Base-by-base conservation (phyloP, 1,139 yeast genomes). In the Blastobotrys illinoisensis region DNA sequence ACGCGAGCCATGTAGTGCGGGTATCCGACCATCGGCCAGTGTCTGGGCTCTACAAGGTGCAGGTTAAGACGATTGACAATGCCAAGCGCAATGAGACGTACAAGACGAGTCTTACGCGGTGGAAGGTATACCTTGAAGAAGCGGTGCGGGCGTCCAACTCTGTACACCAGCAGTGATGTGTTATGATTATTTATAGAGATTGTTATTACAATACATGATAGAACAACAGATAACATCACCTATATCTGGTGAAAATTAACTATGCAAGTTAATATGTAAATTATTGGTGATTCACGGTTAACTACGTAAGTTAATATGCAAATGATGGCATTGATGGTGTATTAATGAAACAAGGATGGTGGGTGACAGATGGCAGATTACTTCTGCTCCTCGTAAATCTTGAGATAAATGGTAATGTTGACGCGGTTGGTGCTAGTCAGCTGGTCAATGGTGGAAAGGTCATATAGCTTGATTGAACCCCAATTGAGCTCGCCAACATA, bases 11-110 rank as follows among this genome's bases (percentile, higher is more conserved):
- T 45, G 46, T 59, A 18, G 58, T 57, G 5, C 70, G 72, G 45
- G 74, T 83, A 45, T 89, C 97, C 57, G 99, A 93, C 65, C 99
- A 93, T 67, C 85, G 88, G 58, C 98, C 99, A 0, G 97, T 93
- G 2, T 85, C 80, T 67, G 90, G 95, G 2, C 79, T 88, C 0
- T 89, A 85, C 65, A 70, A 75, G 46, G 79, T 87, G n/a, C 76
- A 72, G 49, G 86, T 86, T 46, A 82, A 81, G 59, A 79, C 85
- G 54, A 77, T 89, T 36, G 85, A 89, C 67, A 83, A 83, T 52
- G 71, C 68, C 1, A 70, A 74, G 47, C 85, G 82, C 65, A 73
- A 75, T 52, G 72, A 73, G 32, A 70, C 85, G 53, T 73, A 81
- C 20, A 75, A 76, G 53, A 76, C 79, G 50, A 59, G 65, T 16